Percentiles rank a stretch among this genome's conserved stretches.
phyloP scores from a whole-genome alignment of 768 basidiomycete species.

The Pleurotus platypus region DNA sequence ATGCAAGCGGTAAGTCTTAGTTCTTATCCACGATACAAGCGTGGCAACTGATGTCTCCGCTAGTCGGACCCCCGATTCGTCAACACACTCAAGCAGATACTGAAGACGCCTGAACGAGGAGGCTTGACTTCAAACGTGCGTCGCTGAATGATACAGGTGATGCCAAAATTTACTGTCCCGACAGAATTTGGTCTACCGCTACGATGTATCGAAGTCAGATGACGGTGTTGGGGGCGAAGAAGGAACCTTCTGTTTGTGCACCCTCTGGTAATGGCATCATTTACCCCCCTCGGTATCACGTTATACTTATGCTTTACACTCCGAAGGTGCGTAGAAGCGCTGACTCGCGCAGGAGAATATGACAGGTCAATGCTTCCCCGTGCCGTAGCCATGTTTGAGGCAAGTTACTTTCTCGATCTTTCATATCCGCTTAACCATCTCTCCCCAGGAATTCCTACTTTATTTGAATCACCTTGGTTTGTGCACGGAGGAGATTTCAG shows the following conservation, averaged over 20 bases:
- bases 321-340: slow-evolving; percentile 78
- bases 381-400: slow-evolving; percentile 89
- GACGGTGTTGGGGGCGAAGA: slow-evolving; percentile 97
- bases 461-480: slow-evolving; percentile 87
- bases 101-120: slow-evolving; percentile 86
- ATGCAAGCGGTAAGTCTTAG: slow-evolving; percentile 58
- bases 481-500: slow-evolving; percentile 83
- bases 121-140: slow-evolving; percentile 85
- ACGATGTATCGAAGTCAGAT: slow-evolving; percentile 80
- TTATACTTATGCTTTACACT: not conserved
- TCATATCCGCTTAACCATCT: not conserved
- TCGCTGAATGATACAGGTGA: slow-evolving; percentile 2
- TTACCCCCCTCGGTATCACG: not conserved
- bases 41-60: not conserved
- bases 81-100: slow-evolving; percentile 76
- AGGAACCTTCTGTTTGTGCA: slow-evolving; percentile 91
- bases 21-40: not conserved
- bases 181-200: slow-evolving; percentile 86
- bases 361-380: slow-evolving; percentile 62
- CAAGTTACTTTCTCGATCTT: slow-evolving; percentile 23
- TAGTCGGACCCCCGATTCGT: slow-evolving; percentile 89
- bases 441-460: slow-evolving; percentile 62
- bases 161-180: not conserved
- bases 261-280: slow-evolving; percentile 53
- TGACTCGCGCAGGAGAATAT: slow-evolving; percentile 83